Base-by-base conservation (phyloP, 345 rosid species). In the Hibiscus mutabilis region DNA sequence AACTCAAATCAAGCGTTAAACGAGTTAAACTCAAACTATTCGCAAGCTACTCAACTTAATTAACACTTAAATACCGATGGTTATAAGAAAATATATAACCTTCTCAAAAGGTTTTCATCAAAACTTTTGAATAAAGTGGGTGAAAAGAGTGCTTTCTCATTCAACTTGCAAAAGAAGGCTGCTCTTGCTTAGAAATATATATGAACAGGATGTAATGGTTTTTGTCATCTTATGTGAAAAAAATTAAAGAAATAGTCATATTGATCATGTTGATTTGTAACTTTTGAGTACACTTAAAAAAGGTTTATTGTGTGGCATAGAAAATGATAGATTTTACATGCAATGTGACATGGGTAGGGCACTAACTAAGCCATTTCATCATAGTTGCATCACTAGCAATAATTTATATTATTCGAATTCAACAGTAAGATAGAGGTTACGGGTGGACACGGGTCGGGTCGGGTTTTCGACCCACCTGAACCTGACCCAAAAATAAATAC, bases 321-420 rank as follows among this genome's bases (percentile, higher is more conserved):
- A 65, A 65, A 44, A 65, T 44, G 53, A 44, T 65, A 42, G 53
- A 65, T 65, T 21, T 14, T 14, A 44, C 33, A 66, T 44, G 56
- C 55, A 65, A 46, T 44, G 35, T 66, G 69, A 44, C 69, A 44
- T 65, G 69, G 33, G 7, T 6, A 46, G 51, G 52, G 69, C 53
- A 49, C 55, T 47, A 46, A 64, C 18, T 46, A 66, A 18, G 19
- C 13, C 35, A 7, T 22, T 65, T 22, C 55, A 65, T 65, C 55
- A 42, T 19, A 40, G 52, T 42, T 64, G 68, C 52, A 40, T 10
- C 31, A 47, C 52, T 47, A 42, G 52, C 14, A 65, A 6, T 22
- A 44, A 22, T 49, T 3, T 21, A 51, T 14, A 24, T 18, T 29
- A 65, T 47, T 47, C 53, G 3, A 5, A 14, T 47, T 47, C 18